phyloP scores from a whole-genome alignment of 1,284 basidiomycete genomes.

The Ustilago bromivora region DNA sequence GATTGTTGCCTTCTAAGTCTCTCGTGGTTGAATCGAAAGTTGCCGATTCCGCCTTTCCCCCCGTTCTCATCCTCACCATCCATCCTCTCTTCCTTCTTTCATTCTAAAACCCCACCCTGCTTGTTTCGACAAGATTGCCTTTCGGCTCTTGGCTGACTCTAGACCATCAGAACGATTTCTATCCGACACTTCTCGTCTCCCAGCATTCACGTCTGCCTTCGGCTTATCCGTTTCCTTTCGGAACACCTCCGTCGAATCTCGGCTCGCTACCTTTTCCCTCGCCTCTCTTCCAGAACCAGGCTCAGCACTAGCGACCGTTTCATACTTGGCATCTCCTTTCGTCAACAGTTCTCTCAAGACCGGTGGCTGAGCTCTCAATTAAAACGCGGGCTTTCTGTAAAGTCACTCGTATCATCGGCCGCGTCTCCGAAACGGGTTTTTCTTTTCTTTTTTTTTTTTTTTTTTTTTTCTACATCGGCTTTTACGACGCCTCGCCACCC shows the following conservation, averaged over 20 bases:
- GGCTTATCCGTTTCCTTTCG: neutral
- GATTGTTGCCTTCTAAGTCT: neutral
- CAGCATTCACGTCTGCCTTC: neutral
- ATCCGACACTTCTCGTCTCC: neutral
- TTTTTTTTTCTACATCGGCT: neutral
- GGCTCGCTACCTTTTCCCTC: neutral
- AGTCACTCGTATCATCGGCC: neutral
- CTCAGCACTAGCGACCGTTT: neutral
- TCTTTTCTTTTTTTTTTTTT: too few species aligned
- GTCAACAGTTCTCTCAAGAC: neutral
- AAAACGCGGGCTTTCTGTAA: neutral
- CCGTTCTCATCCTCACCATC: neutral
- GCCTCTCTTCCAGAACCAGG: neutral
- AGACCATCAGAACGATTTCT: neutral
- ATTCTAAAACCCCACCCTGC: neutral
- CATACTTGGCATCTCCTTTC: neutral
- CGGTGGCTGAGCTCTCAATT: neutral
- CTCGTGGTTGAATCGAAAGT: neutral
- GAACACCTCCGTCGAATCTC: neutral
- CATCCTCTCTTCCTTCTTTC: neutral
- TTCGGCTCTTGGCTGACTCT: neutral
- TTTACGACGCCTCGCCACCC: neutral
- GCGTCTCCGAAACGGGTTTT: neutral
- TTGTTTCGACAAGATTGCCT: neutral
- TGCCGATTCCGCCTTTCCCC: neutral